Base-by-base conservation (phyloP, 1,284 basidiomycete species). In the Ustilago cynodontis region DNA sequence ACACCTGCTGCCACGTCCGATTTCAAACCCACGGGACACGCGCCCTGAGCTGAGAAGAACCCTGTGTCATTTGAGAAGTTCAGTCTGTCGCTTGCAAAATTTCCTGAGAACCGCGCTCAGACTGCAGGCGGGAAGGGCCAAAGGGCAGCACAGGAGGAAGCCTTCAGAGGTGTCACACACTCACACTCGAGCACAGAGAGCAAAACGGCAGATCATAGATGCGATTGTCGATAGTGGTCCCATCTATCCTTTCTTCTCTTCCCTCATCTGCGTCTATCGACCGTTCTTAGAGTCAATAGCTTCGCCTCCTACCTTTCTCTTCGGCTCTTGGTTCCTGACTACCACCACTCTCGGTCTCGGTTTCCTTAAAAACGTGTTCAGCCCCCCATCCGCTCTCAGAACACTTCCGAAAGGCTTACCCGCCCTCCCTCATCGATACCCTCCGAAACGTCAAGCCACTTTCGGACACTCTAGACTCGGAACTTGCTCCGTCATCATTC, bases 271-370 rank as follows among this genome's bases (percentile, higher is more conserved):
- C 49, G 52, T 59, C 33, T 33, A 71, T 58, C 50, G 62, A 71
- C 68, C 56, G 55, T 58, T 35, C 20, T 11, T 39, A 31, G 24
- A 51, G 43, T 61, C 50, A 11, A 41, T 54, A 62, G 52, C 52
- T 54, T 28, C 39, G 59, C 59, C 50, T 39, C 8, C 26, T 29
- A 39, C 37, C 22, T 20, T 37, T 33, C 8, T 22, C 49, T 49
- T 49, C 9, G 62, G 47, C 37, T 50, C 35, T 31, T 47, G 9
- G n/a, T 54, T 22, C 22, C 54, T 60, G 14, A 64, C 57, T 33
- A 70, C 67, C 58, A 70, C 67, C 67, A 70, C 67, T 70, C 51
- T 43, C 56, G 57, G 57, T 37, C 58, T 41, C 67, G 61, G 58
- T 59, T 26, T 55, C 26, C 37, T 41, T 11, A 20, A 26, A 33